Percentiles rank a stretch among this genome's conserved stretches.
Conservation (phyloP, 257 asterid genomes). For the Plantago elongata region DNA sequence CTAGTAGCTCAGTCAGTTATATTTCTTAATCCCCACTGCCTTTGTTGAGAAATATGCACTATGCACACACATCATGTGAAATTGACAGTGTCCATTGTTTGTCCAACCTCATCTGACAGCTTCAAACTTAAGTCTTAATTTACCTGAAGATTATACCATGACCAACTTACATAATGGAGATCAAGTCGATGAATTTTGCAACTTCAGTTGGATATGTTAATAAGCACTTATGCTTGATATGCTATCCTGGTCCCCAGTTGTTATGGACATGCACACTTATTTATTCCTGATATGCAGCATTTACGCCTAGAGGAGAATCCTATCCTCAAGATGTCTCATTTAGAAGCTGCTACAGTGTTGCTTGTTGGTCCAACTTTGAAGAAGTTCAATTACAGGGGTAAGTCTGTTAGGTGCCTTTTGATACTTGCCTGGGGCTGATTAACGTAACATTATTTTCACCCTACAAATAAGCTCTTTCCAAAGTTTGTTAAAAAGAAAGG, state of each 20-base stretch:
- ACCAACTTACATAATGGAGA: conserved; percentile 1
- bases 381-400: conserved; percentile 95
- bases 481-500: conserved; percentile 3
- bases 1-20: no score
- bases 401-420: conserved; percentile 15
- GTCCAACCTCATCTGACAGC: conserved; percentile 5
- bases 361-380: conserved; percentile 94
- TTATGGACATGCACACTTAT: neutral
- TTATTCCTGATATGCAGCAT: conserved; percentile 55
- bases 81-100: neutral
- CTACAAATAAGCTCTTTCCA: neutral
- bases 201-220: conserved; percentile 6
- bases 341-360: conserved; percentile 92
- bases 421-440: conserved; percentile 9
- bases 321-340: conserved; percentile 82
- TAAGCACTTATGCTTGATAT: conserved; percentile 6
- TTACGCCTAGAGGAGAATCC: conserved; percentile 99
- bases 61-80: neutral
- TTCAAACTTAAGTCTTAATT: neutral
- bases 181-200: conserved; percentile 8
- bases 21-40: no score
- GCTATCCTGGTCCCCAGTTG: conserved; percentile 10
- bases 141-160: neutral
- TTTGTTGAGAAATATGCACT: no score
- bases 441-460: conserved; percentile 5